These are phyloP conservation scores for Candida namnaoensis DNA, from an alignment of 805 yeast species.

Conservation along the genomic window DNA sequence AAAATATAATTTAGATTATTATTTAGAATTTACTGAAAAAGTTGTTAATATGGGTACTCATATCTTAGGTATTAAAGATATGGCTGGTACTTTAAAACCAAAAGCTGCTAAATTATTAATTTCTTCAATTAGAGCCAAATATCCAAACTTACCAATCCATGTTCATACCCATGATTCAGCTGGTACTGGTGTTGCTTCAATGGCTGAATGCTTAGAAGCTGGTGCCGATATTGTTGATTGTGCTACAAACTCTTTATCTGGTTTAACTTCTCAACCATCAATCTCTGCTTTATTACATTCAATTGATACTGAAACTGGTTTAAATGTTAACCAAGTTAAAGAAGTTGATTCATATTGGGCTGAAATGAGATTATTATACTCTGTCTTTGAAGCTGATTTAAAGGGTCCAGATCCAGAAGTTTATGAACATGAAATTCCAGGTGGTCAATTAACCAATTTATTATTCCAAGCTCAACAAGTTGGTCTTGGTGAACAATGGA, in stretches of 20 bases:
- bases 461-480: slow-evolving; percentile 99
- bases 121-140: slow-evolving; percentile 71
- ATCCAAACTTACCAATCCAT: slow-evolving; percentile 94
- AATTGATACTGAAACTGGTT: slow-evolving; percentile 78
- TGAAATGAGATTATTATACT: slow-evolving; percentile 93
- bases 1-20: slow-evolving; percentile 91
- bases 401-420: slow-evolving; percentile 99
- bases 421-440: slow-evolving; percentile 97
- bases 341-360: slow-evolving; percentile 96
- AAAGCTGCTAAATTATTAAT: slow-evolving; percentile 80
- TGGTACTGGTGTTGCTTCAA: slow-evolving; percentile 97
- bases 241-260: slow-evolving; percentile 96
- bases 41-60: slow-evolving; percentile 94
- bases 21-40: slow-evolving; percentile 70
- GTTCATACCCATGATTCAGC: slow-evolving; percentile 99
- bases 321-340: slow-evolving; percentile 59
- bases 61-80: slow-evolving; percentile 94
- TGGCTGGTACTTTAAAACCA: slow-evolving; percentile 99
- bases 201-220: slow-evolving; percentile 88
- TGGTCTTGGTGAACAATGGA: slow-evolving; percentile 96
- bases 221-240: slow-evolving; percentile 99
- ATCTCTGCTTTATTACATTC: slow-evolving; percentile 90
- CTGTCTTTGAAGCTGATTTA: slow-evolving; percentile 96
- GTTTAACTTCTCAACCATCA: slow-evolving; percentile 97
- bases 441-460: slow-evolving; percentile 97